A percentile compares a stretch with the other conserved stretches of the same genome.
phyloP scores from a whole-genome alignment of 352 stramenopile genomes.

The Phytopythium chamaehyphon region DNA sequence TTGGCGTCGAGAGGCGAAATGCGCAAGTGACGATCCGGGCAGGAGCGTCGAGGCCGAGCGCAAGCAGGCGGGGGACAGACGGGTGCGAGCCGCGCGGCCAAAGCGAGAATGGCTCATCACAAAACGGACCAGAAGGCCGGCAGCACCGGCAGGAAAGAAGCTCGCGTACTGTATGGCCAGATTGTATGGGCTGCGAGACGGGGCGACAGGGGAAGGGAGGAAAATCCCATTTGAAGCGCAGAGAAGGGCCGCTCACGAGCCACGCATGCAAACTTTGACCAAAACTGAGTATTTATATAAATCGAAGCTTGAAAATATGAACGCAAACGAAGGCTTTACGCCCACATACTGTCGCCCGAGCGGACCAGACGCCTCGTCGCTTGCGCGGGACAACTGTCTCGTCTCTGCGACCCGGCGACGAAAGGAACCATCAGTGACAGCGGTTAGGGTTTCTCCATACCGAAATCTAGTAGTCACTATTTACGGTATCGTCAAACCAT shows the following conservation, averaged over 20 bases:
- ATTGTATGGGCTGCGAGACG: not conserved
- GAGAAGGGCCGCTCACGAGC: not conserved
- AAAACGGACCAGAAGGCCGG: constrained; percentile 7
- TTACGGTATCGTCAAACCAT: constrained; percentile 1
- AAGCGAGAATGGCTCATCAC: constrained; percentile 26
- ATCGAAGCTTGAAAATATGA: too few species aligned
- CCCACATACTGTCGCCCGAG: not conserved
- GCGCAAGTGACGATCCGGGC: not conserved
- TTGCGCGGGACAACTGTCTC: constrained; percentile 1
- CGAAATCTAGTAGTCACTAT: not conserved
- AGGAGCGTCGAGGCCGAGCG: constrained; percentile 2
- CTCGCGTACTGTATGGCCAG: not conserved
- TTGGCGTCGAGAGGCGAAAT: not conserved
- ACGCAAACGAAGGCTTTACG: too few species aligned
- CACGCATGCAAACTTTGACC: too few species aligned
- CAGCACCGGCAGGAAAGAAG: not conserved
- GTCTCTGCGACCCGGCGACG: constrained; percentile 4
- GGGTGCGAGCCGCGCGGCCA: constrained; percentile 8
- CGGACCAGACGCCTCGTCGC: not conserved
- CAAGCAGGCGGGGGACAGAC: constrained; percentile 7
- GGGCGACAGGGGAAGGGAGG: not conserved
- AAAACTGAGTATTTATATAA: too few species aligned
- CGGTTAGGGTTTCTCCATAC: constrained; percentile 2
- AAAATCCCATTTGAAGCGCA: not conserved
- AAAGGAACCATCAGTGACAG: constrained; percentile 6